These are phyloP conservation scores for Filobasidium wieringae DNA, from an alignment of 768 basidiomycete species.

Conservation along the genomic window DNA sequence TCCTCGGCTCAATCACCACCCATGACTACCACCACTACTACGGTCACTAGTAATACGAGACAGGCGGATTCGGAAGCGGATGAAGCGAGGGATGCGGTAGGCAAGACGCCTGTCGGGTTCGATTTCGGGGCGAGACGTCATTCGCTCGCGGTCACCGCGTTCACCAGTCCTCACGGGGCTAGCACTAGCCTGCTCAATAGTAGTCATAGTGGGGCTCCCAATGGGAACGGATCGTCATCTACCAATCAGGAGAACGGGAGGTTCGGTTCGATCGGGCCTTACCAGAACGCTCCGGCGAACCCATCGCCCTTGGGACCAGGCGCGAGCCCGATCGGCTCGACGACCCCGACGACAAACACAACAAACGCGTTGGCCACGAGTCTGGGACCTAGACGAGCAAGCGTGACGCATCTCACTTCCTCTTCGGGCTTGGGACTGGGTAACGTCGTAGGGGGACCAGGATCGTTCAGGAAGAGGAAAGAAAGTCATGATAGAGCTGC, in stretches of 20 bases:
- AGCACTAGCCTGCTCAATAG: no score
- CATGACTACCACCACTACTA: no score
- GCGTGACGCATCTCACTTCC: background rate
- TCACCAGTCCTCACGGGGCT: background rate
- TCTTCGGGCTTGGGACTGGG: background rate
- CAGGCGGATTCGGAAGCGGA: slow-evolving; percentile 8
- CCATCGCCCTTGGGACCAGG: slow-evolving; percentile 5
- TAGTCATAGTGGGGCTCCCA: no score
- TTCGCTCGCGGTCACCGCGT: slow-evolving; percentile 53
- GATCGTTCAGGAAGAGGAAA: slow-evolving; percentile 6
- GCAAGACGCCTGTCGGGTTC: slow-evolving; percentile 44
- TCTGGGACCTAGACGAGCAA: no score
- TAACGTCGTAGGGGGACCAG: background rate
- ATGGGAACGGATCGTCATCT: no score
- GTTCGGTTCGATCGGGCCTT: background rate
- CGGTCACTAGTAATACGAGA: no score
- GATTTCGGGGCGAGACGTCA: slow-evolving; percentile 63
- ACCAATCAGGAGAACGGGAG: background rate
- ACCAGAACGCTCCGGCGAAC: background rate
- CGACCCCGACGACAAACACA: background rate
- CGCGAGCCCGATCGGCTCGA: background rate
- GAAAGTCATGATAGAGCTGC: slow-evolving; percentile 7
- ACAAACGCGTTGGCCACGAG: background rate
- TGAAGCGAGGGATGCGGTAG: slow-evolving; percentile 10
- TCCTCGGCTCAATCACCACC: no score